Percentiles rank a stretch among this genome's conserved stretches.
These are phyloP conservation scores for Grosmannia clavigera DNA, from an alignment of 2,329 filamentous ascomycete species.

Conservation along the genomic window DNA sequence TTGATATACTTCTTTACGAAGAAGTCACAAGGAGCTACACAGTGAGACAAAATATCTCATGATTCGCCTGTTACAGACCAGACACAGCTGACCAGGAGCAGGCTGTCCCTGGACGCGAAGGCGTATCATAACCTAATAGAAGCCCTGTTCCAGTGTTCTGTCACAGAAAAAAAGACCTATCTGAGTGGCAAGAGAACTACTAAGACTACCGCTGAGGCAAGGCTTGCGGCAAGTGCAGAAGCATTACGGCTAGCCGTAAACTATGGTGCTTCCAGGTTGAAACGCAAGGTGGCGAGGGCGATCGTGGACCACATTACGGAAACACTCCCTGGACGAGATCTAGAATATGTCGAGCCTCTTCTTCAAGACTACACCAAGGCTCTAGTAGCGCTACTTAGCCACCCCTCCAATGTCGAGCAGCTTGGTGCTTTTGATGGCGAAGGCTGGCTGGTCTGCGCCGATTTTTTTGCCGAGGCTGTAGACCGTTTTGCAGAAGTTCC, in stretches of 20 bases:
- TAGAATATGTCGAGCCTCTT: conserved; percentile 54
- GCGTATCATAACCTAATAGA: conserved; percentile 75
- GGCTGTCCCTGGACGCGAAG: conserved; percentile 50
- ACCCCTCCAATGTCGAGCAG: conserved; percentile 69
- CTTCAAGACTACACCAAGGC: conserved; percentile 68
- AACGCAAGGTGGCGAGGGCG: conserved; percentile 63
- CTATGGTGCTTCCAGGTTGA: conserved; percentile 54
- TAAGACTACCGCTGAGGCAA: conserved; percentile 36
- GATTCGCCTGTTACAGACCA: neutral
- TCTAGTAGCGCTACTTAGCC: conserved; percentile 55
- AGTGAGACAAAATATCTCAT: conserved; percentile 3
- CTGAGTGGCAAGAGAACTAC: conserved; percentile 36
- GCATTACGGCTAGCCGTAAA: conserved; percentile 62
- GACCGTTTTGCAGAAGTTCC: conserved; percentile 32
- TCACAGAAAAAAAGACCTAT: conserved; percentile 55
- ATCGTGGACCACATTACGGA: conserved; percentile 75
- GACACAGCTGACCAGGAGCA: conserved; percentile 3
- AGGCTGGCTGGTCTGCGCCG: conserved; percentile 56
- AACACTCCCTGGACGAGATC: conserved; percentile 49
- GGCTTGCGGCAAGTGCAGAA: conserved; percentile 57
- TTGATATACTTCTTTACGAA: conserved; percentile 13
- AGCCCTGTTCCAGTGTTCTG: conserved; percentile 57
- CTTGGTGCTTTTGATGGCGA: conserved; percentile 43
- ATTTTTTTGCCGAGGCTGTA: conserved; percentile 60
- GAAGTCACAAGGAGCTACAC: conserved; percentile 11